phyloP scores from a whole-genome alignment of 768 basidiomycete species.

The Harrya chromipes region DNA sequence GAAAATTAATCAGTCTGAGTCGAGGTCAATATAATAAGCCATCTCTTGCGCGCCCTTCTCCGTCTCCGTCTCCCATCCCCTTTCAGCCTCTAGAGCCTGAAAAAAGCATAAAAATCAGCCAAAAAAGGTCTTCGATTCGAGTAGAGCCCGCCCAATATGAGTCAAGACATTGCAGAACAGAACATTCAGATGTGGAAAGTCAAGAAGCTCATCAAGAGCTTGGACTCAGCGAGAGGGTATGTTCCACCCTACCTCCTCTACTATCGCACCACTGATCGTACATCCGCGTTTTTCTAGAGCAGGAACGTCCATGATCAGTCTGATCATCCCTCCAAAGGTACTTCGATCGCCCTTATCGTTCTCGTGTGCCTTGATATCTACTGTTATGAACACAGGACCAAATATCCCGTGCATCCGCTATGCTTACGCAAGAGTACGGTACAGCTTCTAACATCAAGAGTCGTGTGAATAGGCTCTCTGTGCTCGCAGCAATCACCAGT shows the following conservation, averaged over 20 bases:
- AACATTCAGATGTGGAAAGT: conserved; percentile 99
- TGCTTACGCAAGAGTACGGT: conserved; percentile 98
- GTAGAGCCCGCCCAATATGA: conserved; percentile 54
- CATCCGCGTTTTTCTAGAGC: conserved; percentile 47
- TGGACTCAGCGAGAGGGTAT: conserved; percentile 72
- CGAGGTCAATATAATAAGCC: conserved; percentile 1
- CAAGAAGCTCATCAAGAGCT: conserved; percentile 98
- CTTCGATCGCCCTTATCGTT: conserved; percentile 18
- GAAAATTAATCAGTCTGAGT: not conserved
- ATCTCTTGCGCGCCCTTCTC: not conserved
- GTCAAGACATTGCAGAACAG: conserved; percentile 85
- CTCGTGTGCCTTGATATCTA: not conserved
- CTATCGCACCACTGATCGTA: conserved; percentile 22
- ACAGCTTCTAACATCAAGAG: conserved; percentile 99
- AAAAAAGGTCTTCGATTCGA: conserved; percentile 7
- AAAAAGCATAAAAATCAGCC: conserved; percentile 6
- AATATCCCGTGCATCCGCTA: conserved; percentile 89
- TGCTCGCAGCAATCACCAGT: conserved; percentile 95
- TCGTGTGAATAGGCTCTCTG: conserved; percentile 95
- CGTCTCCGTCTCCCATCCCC: conserved; percentile 20
- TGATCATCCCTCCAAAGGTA: conserved; percentile 94
- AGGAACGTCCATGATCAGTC: conserved; percentile 98
- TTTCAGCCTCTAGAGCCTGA: conserved; percentile 18
- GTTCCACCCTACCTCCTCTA: not conserved
- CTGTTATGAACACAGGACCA: conserved; percentile 60